Percentiles rank a stretch among this genome's conserved stretches.
phyloP scores from a whole-genome alignment of 495 filamentous ascomycete species.

The Penicillium silybi region DNA sequence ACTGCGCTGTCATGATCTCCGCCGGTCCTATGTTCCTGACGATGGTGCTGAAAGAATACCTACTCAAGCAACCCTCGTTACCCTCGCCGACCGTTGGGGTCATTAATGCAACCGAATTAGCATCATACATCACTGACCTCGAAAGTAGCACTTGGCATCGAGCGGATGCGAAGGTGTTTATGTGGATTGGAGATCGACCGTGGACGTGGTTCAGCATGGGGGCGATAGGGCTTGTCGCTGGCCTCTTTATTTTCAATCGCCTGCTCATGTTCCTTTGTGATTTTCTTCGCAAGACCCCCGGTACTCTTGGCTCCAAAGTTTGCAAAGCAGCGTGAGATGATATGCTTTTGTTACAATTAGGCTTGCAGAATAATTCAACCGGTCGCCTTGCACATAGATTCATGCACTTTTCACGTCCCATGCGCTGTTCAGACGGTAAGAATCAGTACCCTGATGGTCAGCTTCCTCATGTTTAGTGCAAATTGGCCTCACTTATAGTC shows the following conservation, averaged over 20 bases:
- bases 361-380: too few species aligned
- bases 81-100: too few species aligned
- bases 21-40: constrained; percentile 9
- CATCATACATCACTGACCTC: constrained; percentile 1
- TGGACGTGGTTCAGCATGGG: constrained; percentile 8
- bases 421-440: too few species aligned
- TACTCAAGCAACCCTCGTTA: neutral
- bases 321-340: too few species aligned
- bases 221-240: neutral
- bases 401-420: too few species aligned
- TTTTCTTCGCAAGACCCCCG: too few species aligned
- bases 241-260: neutral
- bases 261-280: neutral
- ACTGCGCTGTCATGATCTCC: constrained; percentile 9
- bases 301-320: too few species aligned
- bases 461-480: too few species aligned
- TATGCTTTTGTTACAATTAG: too few species aligned
- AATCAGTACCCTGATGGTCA: too few species aligned
- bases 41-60: constrained; percentile 4
- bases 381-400: too few species aligned
- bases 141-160: constrained; percentile 4
- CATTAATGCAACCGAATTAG: neutral
- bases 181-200: constrained; percentile 6
- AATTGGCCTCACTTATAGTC: too few species aligned
- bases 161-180: constrained; percentile 1